Base-by-base conservation (phyloP, 192 early-diverging fungal genomes). In the Coemansia sp. region DNA sequence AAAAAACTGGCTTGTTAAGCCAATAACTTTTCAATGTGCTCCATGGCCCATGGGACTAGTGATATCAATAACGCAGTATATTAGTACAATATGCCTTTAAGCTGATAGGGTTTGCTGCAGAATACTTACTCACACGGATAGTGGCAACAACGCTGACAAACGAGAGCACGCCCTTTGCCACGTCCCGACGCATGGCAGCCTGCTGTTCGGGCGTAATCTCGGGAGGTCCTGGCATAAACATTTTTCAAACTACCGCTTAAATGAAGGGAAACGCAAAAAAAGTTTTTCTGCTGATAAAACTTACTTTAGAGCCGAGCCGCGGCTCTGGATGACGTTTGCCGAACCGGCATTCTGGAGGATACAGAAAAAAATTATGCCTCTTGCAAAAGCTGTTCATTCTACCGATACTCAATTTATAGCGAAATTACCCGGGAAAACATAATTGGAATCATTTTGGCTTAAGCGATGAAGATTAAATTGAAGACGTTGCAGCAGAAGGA, bases 401-500 rank as follows among this genome's bases (percentile, higher is more conserved):
- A 31, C 30, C 30, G 30, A 31, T 31, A 31, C 6, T 31, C 30
- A 31, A 31, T 31, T 31, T 31, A 31, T 31, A 31, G 30, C 30
- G 30, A 31, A 31, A 31, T 31, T 31, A 31, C 30, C 30, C 30
- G 30, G n/a, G n/a, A n/a, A 31, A 31, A 31, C 30, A 31, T 31
- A 31, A 31, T 31, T 31, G 30, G 30, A 31, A 31, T 31, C 6
- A n/a, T 31, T 31, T 31, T 31, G 30, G 30, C 6, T 30, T 11
- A 18, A 26, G 60, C 41, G 33, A 75, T 80, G 93, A 83, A 88
- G 61, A 72, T 97, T 57, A 92, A 90, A 15, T 59, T 97, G 63
- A 97, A 97, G 72, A 97, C 91, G 20, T 82, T 97, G 43, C 86
- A 90, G 64, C 90, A 97, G 62, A 86, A 93, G 78, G 67, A 78